phyloP scores from a whole-genome alignment of 495 filamentous ascomycete species.

The Chaetomidium leptoderma region DNA sequence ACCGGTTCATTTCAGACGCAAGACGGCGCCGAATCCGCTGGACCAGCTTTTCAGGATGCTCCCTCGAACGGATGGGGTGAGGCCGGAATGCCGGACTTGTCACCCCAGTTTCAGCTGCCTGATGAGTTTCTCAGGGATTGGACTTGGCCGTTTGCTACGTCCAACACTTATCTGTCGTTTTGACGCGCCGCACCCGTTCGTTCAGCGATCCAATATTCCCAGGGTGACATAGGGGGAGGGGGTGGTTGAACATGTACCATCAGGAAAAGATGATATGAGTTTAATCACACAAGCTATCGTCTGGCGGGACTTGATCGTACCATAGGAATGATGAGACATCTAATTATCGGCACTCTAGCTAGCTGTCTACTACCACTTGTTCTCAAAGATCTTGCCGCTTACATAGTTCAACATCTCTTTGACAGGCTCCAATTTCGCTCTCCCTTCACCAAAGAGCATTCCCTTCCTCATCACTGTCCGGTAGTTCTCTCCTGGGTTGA shows the following conservation, averaged over 20 bases:
- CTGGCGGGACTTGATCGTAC: neutral
- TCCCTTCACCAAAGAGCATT: conserved; percentile 45
- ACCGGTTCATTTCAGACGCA: conserved; percentile 6
- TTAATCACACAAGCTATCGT: neutral
- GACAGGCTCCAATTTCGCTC: conserved; percentile 44
- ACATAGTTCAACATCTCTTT: conserved; percentile 47
- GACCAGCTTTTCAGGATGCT: neutral
- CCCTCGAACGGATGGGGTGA: conserved; percentile 1
- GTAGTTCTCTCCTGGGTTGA: conserved; percentile 53
- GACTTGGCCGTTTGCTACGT: conserved; percentile 19
- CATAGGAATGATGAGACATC: neutral
- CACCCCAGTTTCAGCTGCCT: conserved; percentile 20
- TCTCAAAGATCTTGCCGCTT: conserved; percentile 43
- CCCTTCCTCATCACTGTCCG: conserved; percentile 48
- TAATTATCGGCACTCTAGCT: neutral
- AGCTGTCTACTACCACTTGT: conserved; percentile 32
- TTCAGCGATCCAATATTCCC: neutral
- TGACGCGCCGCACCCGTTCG: neutral
- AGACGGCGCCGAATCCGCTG: conserved; percentile 4
- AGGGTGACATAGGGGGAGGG: neutral
- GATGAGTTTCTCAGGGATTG: conserved; percentile 21
- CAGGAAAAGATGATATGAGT: neutral
- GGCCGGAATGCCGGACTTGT: conserved; percentile 8
- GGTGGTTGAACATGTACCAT: neutral
- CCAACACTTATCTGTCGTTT: conserved; percentile 6